These are phyloP conservation scores for Sarocladium brachiariae DNA, from an alignment of 2,329 filamentous ascomycete genomes.

Conservation along the genomic window DNA sequence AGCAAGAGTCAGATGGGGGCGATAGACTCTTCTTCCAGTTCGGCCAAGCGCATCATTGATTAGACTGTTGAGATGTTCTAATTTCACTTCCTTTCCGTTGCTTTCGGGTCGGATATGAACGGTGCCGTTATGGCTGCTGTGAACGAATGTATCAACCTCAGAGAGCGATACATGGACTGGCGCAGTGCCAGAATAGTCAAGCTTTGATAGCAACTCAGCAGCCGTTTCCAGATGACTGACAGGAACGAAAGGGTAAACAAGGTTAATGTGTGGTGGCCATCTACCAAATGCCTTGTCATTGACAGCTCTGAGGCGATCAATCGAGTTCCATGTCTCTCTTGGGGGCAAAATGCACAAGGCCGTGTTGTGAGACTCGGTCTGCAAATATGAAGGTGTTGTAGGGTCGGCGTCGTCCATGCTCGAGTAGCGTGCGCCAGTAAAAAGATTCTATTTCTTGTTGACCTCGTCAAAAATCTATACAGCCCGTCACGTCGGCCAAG, in stretches of 20 bases:
- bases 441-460: too few species aligned
- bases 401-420: neutral
- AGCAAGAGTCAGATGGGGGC: slow-evolving; percentile 51
- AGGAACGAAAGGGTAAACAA: slow-evolving; percentile 59
- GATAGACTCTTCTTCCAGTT: neutral
- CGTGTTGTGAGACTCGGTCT: slow-evolving; percentile 42
- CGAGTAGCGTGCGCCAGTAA: neutral
- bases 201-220: slow-evolving; percentile 21
- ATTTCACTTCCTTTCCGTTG: slow-evolving; percentile 9
- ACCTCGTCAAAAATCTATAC: too few species aligned
- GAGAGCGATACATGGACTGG: slow-evolving; percentile 27
- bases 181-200: slow-evolving; percentile 12
- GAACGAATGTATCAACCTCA: slow-evolving; percentile 38
- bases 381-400: neutral
- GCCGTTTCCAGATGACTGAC: slow-evolving; percentile 38
- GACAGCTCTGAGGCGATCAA: slow-evolving; percentile 50
- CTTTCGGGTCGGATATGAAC: slow-evolving; percentile 32
- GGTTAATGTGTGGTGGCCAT: slow-evolving; percentile 62
- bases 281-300: slow-evolving; percentile 55
- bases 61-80: slow-evolving; percentile 27
- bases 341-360: slow-evolving; percentile 56
- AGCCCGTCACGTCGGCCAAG: too few species aligned
- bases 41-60: slow-evolving; percentile 32
- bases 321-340: slow-evolving; percentile 33
- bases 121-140: slow-evolving; percentile 42